Evolutionary conservation across 1,139 yeast species (phyloP).

Genomic region (Scheffersomyces illinoinensis): DNA sequence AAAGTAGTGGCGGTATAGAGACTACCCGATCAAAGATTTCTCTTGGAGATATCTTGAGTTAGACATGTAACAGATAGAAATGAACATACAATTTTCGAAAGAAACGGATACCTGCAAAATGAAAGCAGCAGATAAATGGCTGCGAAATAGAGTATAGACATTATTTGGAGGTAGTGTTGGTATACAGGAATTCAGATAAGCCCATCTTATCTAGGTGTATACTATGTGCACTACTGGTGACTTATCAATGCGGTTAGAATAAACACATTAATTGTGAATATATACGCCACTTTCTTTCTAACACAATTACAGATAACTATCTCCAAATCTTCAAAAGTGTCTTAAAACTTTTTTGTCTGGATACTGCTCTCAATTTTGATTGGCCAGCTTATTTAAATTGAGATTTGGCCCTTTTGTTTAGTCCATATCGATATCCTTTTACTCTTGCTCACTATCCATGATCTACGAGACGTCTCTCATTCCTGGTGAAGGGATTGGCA

Average conservation of each 20-base stretch:
- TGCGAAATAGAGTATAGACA: neutral
- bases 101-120: neutral
- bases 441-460: conserved; percentile 10
- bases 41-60: conserved; percentile 26
- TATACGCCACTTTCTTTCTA: neutral
- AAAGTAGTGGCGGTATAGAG: conserved; percentile 5
- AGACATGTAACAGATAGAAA: neutral
- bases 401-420: neutral
- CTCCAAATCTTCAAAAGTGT: neutral
- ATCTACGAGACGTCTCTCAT: conserved; percentile 22
- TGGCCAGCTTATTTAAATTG: neutral
- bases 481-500: conserved; percentile 40
- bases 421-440: neutral
- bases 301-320: neutral
- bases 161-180: neutral
- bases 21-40: conserved; percentile 21
- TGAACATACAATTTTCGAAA: neutral
- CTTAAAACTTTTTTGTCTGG: neutral
- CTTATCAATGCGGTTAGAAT: neutral
- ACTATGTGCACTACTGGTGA: neutral
- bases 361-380: neutral
- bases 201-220: neutral
- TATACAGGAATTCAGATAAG: neutral
- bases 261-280: neutral
- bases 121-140: neutral